These are phyloP conservation scores for Leishmania mexicana DNA, from an alignment of 208 protist genomes.

Conservation along the genomic window DNA sequence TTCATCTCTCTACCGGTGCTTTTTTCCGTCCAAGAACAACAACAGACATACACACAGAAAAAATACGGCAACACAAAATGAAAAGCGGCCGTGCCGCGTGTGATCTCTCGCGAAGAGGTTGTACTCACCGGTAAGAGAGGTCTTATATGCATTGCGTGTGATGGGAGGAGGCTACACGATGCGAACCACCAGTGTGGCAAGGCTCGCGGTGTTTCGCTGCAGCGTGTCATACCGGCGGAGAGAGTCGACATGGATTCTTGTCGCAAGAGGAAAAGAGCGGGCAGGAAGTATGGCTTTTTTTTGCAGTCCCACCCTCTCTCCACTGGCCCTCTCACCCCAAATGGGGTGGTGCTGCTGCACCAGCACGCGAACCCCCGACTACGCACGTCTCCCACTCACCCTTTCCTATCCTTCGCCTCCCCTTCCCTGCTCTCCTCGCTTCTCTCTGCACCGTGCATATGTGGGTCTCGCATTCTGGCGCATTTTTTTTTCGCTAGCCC, in stretches of 20 bases:
- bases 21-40: not conserved
- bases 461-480: not conserved
- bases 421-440: not conserved
- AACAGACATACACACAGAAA: not conserved
- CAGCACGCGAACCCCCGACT: not conserved
- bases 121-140: not conserved
- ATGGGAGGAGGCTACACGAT: not conserved
- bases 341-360: not conserved
- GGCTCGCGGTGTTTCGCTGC: not conserved
- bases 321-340: not conserved
- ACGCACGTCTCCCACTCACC: not conserved
- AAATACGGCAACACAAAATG: not conserved
- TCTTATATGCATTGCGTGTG: not conserved
- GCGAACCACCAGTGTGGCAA: not conserved
- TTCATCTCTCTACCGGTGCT: not conserved
- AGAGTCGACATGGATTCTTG: not conserved
- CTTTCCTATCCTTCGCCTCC: not conserved
- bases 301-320: not conserved
- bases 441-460: not conserved
- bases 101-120: not conserved
- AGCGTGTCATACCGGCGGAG: not conserved
- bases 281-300: not conserved
- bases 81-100: not conserved
- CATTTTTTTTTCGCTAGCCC: too few species aligned
- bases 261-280: not conserved